Evolutionary conservation across 345 rosid genomes (phyloP), one percentile per base, ranked within the genome.

Genomic region (Firmiana major): DNA sequence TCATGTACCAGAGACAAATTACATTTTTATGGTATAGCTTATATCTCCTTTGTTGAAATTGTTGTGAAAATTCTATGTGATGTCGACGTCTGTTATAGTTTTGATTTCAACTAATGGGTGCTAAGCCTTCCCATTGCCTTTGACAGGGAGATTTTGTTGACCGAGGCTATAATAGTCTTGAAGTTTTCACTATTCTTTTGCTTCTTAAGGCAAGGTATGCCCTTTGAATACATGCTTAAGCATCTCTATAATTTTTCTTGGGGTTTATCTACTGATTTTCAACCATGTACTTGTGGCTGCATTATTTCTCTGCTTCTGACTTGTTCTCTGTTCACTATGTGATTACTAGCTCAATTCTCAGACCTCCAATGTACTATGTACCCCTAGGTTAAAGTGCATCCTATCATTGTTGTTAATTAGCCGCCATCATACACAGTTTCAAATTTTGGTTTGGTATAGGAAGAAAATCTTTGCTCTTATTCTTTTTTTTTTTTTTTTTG

Each of bases 1-100:
- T 69, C 97, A 94, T 80, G 98, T 97, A 13, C 98, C 99, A 2
- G 97, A 97, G 84, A 97, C 98, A 1, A 97, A 97, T 79, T 97
- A 97, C 89, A 97, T 97, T 58, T 97, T 97, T 82, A 96, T 92
- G 97, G 99, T 91, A 88, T 70, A 48, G 40, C 64, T 22, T 64
- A 24, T 75, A 0, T 68, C 11, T 24, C 70, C 51, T 42, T 7
- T 13, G 6, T 59, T 42, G 15, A 63, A 62, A 57, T 54, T 74
- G 13, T 45, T 63, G 26, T 79, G 62, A 70, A 5, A 31, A 66
- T 55, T 60, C 73, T 74, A 57, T 57, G 7, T n/a, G 22, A 21
- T 55, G 1, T 63, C 38, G 0, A 17, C 65, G 21, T 9, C 38
- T 22, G 6, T 46, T 26, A 46, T 46, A 34, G 57, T 69, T 24